Evolutionary conservation across 805 yeast species (phyloP), one percentile per base, ranked within the genome.

Genomic region (Suhomyces sp.): DNA sequence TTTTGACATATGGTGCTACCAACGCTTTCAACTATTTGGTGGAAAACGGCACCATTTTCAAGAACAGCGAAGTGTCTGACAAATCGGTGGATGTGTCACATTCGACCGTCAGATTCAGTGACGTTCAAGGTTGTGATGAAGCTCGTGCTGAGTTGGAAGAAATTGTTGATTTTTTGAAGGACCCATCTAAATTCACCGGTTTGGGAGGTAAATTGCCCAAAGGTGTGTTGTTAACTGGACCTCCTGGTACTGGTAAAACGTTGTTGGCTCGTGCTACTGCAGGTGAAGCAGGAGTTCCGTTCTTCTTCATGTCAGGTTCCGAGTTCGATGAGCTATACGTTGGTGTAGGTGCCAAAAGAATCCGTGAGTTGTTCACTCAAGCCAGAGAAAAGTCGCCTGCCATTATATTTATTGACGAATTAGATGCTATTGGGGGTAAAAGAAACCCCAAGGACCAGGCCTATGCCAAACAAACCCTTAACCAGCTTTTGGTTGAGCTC

Each of bases 181-280:
- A 94, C 68, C 99, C 99, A 19, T 83, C 97, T 17, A 88, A 89
- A 68, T 94, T 91, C 73, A 96, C 97, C 47, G 96, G 96, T 1
- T 79, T 94, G 47, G 99, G 99, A 59, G 99, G 99, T 48, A 92
- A 92, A 69, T 78, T 94, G 62, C 98, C 99, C 53, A 94, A 93
- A 68, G 99, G 99, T 77, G 96, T 94, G 6, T 75, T 94, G 53
- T 77, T 93, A 57, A 94, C 98, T 10, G 99, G 99, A 44, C 99
- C 99, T 37, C 99, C 99, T 41, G 99, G 99, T 72, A 93, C 99
- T 5, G 99, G 99, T 82, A 93, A 94, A 69, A 94, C 99, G 1
- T 77, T 93, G 59, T 80, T 94, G 57, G 98, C 98, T 0, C 84
- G 98, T 62, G 98, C 99, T 25, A 96, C 97, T 27, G 99, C 99